These are phyloP conservation scores for Russula sp. DNA, from an alignment of 768 basidiomycete genomes.

Conservation along the genomic window DNA sequence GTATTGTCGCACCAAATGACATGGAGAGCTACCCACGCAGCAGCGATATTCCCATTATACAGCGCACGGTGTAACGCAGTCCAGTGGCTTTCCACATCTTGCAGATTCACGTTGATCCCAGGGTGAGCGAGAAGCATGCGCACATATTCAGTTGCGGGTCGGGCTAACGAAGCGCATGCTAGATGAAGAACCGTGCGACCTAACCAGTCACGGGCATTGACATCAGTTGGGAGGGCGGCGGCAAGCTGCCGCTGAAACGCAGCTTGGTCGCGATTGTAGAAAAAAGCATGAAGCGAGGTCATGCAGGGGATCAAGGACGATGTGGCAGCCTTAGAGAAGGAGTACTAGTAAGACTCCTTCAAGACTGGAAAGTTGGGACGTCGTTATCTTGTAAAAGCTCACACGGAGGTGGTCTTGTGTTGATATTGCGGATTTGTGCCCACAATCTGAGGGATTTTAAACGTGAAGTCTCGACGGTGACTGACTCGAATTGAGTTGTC, in stretches of 20 bases:
- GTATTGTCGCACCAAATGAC: background rate
- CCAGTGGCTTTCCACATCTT: constrained; percentile 83
- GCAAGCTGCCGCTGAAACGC: constrained; percentile 66
- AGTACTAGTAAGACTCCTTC: background rate
- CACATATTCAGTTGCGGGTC: constrained; percentile 60
- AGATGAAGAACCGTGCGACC: constrained; percentile 80
- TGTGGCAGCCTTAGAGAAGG: background rate
- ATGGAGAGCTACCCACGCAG: constrained; percentile 41
- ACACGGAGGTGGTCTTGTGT: background rate
- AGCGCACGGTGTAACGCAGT: constrained; percentile 84
- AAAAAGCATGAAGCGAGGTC: constrained; percentile 77
- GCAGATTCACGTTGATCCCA: constrained; percentile 66
- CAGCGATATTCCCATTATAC: constrained; percentile 69
- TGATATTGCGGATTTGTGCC: too few species aligned
- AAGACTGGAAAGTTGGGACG: background rate
- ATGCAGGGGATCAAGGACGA: constrained; percentile 36
- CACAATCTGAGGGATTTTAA: too few species aligned
- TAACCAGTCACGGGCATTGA: constrained; percentile 65
- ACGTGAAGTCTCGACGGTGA: too few species aligned
- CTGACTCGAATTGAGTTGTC: too few species aligned
- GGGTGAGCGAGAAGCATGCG: constrained; percentile 70
- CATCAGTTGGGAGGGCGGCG: constrained; percentile 34
- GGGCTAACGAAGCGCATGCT: constrained; percentile 51
- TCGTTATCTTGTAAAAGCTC: too few species aligned
- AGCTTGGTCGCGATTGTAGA: constrained; percentile 61